Conservation (phyloP, 2,329 filamentous ascomycete species). For the Calonectria crousiana region DNA sequence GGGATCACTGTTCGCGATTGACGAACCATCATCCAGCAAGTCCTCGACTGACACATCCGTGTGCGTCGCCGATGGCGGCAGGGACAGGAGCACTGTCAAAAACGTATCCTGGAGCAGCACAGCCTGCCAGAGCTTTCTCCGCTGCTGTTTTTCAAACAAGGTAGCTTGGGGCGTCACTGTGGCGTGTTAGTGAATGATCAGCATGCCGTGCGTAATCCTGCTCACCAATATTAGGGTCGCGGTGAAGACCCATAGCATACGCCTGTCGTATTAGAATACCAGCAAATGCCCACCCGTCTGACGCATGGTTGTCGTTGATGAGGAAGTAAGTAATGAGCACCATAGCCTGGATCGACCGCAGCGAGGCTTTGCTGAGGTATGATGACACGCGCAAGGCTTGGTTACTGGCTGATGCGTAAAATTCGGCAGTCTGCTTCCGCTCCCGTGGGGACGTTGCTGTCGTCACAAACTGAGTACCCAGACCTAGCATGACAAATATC, state of each 20-base stretch:
- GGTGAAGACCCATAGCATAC: conserved; percentile 84
- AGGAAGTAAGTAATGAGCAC: conserved; percentile 84
- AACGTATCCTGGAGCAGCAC: conserved; percentile 86
- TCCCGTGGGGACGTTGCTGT: conserved; percentile 67
- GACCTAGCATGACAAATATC: conserved; percentile 81
- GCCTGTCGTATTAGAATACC: conserved; percentile 82
- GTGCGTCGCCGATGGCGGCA: conserved; percentile 83
- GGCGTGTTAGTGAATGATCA: conserved; percentile 36
- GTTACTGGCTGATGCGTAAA: conserved; percentile 84
- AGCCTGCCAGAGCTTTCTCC: conserved; percentile 85
- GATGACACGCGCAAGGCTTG: conserved; percentile 81
- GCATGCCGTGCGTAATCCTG: neutral
- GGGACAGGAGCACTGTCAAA: conserved; percentile 80
- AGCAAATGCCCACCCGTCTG: conserved; percentile 85
- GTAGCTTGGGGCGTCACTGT: conserved; percentile 73
- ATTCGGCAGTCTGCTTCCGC: conserved; percentile 81
- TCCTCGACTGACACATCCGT: conserved; percentile 84
- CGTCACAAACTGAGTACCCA: conserved; percentile 82
- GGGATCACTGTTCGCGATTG: conserved; percentile 70
- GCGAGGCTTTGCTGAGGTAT: conserved; percentile 80
- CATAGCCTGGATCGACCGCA: conserved; percentile 83
- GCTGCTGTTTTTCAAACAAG: conserved; percentile 80
- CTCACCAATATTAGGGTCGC: conserved; percentile 79
- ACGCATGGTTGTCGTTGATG: conserved; percentile 88
- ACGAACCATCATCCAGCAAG: conserved; percentile 72